Conservation (phyloP, 169 alveolate species). For the Amoebophrya sp. region DNA sequence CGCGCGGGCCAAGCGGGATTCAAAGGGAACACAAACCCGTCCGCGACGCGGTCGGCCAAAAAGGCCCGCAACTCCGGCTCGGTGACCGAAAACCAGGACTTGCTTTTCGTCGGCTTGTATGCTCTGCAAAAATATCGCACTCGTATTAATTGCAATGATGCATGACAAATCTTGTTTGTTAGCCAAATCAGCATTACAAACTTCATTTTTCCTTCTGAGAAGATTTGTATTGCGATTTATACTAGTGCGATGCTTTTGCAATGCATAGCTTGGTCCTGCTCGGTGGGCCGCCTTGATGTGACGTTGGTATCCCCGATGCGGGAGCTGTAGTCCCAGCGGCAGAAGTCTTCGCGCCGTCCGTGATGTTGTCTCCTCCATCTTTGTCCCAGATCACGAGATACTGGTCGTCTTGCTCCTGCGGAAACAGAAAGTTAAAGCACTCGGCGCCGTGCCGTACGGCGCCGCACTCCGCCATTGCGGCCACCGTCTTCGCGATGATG, state of each 20-base stretch:
- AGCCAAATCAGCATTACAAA: too few relatives aligned
- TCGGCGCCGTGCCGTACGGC: constrained; percentile 49
- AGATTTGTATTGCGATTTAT: too few relatives aligned
- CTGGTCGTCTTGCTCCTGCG: constrained; percentile 28
- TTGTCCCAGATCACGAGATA: background rate
- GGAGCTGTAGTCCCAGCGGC: too few relatives aligned
- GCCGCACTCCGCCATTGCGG: background rate
- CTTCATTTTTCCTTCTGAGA: too few relatives aligned
- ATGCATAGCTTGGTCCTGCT: background rate
- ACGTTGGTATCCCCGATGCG: too few relatives aligned
- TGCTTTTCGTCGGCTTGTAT: background rate
- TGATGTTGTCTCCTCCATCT: too few relatives aligned
- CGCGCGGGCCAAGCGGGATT: background rate
- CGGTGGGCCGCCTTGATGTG: background rate
- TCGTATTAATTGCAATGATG: too few relatives aligned
- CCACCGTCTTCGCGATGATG: background rate
- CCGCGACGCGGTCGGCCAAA: constrained; percentile 29
- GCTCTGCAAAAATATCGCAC: background rate
- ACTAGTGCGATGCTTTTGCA: background rate
- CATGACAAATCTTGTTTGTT: too few relatives aligned
- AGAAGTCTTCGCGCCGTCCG: too few relatives aligned
- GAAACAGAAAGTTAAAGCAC: constrained; percentile 41
- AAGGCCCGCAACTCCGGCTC: constrained; percentile 23
- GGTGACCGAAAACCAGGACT: background rate
- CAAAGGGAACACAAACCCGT: constrained; percentile 28